Percentiles rank a stretch among this genome's conserved stretches.
Conservation (phyloP, 2,329 filamentous ascomycete species). For the Colletotrichum sp. region DNA sequence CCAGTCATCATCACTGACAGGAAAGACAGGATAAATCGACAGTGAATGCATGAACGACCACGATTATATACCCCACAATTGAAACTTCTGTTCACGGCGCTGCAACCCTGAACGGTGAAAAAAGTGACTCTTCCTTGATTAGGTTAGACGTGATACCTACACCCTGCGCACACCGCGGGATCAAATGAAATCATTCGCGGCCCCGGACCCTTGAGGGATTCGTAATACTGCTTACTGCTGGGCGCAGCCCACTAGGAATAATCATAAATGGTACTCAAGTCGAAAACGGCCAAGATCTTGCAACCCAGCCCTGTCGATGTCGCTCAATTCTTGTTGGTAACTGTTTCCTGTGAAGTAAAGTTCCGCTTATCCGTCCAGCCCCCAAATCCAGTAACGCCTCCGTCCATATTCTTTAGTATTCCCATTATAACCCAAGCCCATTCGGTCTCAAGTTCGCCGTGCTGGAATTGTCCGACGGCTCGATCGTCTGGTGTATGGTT, state of each 20-base stretch:
- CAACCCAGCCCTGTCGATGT: background rate
- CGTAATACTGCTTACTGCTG: background rate
- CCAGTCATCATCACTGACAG: background rate
- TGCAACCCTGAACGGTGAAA: background rate
- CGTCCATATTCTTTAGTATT: background rate
- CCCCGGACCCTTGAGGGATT: background rate
- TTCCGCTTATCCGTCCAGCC: background rate
- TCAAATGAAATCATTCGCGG: background rate
- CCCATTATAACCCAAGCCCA: background rate
- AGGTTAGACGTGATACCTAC: background rate
- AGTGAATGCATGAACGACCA: background rate
- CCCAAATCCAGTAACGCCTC: background rate
- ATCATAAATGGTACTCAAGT: background rate
- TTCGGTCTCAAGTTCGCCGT: background rate
- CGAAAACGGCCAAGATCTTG: background rate
- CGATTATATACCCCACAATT: background rate
- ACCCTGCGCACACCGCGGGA: background rate
- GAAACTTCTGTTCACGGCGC: background rate
- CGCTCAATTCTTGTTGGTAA: background rate
- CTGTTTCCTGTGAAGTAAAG: background rate
- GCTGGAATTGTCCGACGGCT: conserved; percentile 4
- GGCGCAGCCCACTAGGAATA: background rate
- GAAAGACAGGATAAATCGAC: background rate
- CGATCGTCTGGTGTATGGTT: conserved; percentile 10
- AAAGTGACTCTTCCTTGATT: background rate